Evolutionary conservation across 78 protist species (phyloP).

Genomic region (Cavenderia fasciculata): DNA sequence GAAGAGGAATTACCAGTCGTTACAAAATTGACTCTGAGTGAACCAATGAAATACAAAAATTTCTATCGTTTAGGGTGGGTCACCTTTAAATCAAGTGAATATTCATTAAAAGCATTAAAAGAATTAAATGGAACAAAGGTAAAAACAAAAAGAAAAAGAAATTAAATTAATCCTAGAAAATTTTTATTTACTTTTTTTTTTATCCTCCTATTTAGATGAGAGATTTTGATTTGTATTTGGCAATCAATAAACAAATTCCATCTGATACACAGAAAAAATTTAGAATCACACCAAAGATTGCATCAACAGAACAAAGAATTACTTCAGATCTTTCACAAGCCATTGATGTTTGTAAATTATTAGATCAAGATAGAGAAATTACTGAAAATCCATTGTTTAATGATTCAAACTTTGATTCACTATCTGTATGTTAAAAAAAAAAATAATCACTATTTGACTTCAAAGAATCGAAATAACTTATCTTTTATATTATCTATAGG

Average conservation of each 20-base stretch:
- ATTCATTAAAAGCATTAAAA: conserved; percentile 37
- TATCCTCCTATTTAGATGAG: conserved; percentile 14
- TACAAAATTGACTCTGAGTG: conserved; percentile 43
- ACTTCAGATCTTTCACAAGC: conserved; percentile 45
- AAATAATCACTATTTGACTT: no score
- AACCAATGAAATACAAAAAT: conserved; percentile 70
- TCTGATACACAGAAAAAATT: conserved; percentile 65
- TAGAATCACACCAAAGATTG: conserved; percentile 74
- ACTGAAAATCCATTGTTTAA: conserved; percentile 37
- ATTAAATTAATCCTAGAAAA: not conserved
- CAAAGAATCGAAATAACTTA: no score
- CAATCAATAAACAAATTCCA: conserved; percentile 55
- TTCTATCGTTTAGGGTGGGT: conserved; percentile 78
- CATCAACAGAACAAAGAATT: conserved; percentile 69
- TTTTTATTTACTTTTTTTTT: no score
- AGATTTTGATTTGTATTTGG: conserved; percentile 59
- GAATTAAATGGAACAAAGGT: conserved; percentile 73
- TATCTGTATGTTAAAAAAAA: conserved; percentile 4
- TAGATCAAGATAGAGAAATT: conserved; percentile 60
- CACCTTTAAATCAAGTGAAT: conserved; percentile 40
- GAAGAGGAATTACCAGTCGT: conserved; percentile 31
- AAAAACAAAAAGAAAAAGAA: not conserved
- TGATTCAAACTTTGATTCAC: conserved; percentile 5
- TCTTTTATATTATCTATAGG: not conserved
- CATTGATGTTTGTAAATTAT: conserved; percentile 13